Base-by-base conservation (phyloP, 2,329 filamentous ascomycete genomes). In the Magnaporthiopsis rhizophila region DNA sequence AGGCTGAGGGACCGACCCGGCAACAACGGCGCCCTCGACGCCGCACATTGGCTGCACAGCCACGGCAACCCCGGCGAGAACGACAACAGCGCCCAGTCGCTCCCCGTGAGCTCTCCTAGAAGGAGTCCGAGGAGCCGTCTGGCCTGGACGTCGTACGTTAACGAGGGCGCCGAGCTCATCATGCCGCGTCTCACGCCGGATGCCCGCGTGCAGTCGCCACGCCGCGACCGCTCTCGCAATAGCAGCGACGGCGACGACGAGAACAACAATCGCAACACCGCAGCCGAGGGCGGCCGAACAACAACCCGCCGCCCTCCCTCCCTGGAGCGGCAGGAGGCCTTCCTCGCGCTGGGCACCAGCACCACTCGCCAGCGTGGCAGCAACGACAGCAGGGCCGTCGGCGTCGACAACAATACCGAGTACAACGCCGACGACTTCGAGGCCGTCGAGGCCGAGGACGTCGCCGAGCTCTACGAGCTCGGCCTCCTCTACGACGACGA, bases 261-360 rank as follows among this genome's bases (percentile, higher is more conserved):
- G 13, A 45, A 18, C 77, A 2, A 13, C 36, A 38, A 5, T 12
- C 2, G 3, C 38, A 45, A 18, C 77, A 2, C 72, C 45, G 45
- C 21, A 21, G 45, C 15, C 26, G 26, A 5, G 45, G 74, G 38
- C 78, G 80, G 30, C 30, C 30, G 30, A 30, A 30, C 30, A 30
- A 30, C 30, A 65, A 71, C 72, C 18, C 72, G 75, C 32, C 74
- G 77, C 11, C 72, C 71, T 11, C 80, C 80, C 2, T 75, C 74
- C 0, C 74, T 82, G 28, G 79, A 80, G 66, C 72, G 80, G 12
- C 76, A 82, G 68, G 78, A 80, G 58, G 80, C 80, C 7, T 82
- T 82, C 57, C 72, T 76, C 59, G 78, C 80, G 59, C 71, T 72
- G 4, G 71, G 72, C 26, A 80, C 78, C 0, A 30, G 61, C 34